These are phyloP conservation scores for Mallotus repandus DNA, from an alignment of 441 rosid species.

Conservation along the genomic window DNA sequence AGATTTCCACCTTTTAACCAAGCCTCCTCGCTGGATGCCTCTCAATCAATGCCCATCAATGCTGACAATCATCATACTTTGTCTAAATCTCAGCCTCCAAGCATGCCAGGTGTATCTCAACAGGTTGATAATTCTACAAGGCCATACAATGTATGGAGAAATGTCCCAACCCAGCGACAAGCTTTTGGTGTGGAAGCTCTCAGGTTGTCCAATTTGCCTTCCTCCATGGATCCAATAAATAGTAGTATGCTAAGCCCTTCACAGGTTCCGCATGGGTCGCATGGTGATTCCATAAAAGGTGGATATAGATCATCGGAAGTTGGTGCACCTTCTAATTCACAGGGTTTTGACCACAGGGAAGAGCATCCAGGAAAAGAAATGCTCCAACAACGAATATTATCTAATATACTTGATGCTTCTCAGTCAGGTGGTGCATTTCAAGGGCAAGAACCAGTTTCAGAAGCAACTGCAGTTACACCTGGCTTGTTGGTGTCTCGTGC, in stretches of 20 bases:
- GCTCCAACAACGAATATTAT: constrained; percentile 27
- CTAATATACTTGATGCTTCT: constrained; percentile 31
- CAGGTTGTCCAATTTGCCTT: constrained; percentile 25
- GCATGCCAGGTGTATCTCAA: constrained; percentile 34
- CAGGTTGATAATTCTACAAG: constrained; percentile 37
- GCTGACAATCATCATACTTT: constrained; percentile 31
- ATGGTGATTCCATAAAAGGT: constrained; percentile 20
- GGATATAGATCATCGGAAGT: constrained; percentile 26
- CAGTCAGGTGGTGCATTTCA: constrained; percentile 30
- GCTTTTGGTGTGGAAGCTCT: constrained; percentile 30
- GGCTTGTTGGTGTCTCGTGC: constrained; percentile 21
- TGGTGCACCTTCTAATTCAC: constrained; percentile 23
- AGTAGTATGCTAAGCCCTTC: constrained; percentile 18
- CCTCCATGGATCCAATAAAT: constrained; percentile 32
- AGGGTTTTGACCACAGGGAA: constrained; percentile 12
- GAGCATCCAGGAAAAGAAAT: constrained; percentile 25
- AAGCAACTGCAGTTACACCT: constrained; percentile 21
- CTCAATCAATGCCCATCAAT: constrained; percentile 20
- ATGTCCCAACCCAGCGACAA: constrained; percentile 41
- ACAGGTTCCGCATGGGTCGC: background rate
- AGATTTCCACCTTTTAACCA: constrained; percentile 29
- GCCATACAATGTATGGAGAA: constrained; percentile 49
- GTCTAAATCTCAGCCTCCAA: constrained; percentile 36
- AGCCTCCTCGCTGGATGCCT: constrained; percentile 26
- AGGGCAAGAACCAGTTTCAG: constrained; percentile 27